Evolutionary conservation across 176 grass and related monocot genomes (phyloP), one percentile per base, ranked within the genome.

Genomic region (Chrysopogon serrulatus): DNA sequence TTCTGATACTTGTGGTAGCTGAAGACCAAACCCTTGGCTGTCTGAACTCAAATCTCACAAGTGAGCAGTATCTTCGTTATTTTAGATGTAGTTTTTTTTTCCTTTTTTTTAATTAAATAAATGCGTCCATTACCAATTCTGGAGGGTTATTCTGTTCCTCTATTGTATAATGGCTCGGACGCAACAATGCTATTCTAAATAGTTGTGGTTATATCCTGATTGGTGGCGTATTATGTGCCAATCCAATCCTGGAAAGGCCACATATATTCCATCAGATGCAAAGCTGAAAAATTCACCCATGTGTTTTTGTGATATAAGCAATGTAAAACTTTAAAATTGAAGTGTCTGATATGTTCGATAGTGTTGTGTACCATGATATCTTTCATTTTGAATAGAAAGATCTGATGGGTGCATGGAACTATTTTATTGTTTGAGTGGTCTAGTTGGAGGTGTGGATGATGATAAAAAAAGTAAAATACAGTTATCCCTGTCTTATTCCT

Each of bases 401-500:
- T 85, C 82, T 91, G 86, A 82, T 88, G 35, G 82, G 35, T 79
- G 59, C 51, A 37, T 16, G 0, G 1, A 77, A 8, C 1, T 12
- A 0, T 10, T 10, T 12, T 23, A 21, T 37, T 7, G 2, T 19
- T 5, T 21, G 7, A 30, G 34, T 56, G 1, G 10, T 23, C 60
- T 5, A 7, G 51, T 15, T 73, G 5, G 19, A 10, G 26, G 8
- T 80, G 92, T 94, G 92, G 23, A 86, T 94, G 89, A 90, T 79
- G 92, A 94, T 42, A 94, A 62, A 35, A 86, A 15, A 75, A 86
- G 75, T 65, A 65, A 81, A 85, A 74, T 85, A 90, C 89, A 94
- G 92, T 94, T 94, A 92, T 94, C 89, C 92, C 90, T 94, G 92
- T 87, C 92, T 92, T 76, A 94, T 79, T 73, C 65, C 40, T 26